Percentiles rank a stretch among this genome's conserved stretches.
Evolutionary conservation across 768 basidiomycete species (phyloP).

Genomic region (Rickenella mellea): DNA sequence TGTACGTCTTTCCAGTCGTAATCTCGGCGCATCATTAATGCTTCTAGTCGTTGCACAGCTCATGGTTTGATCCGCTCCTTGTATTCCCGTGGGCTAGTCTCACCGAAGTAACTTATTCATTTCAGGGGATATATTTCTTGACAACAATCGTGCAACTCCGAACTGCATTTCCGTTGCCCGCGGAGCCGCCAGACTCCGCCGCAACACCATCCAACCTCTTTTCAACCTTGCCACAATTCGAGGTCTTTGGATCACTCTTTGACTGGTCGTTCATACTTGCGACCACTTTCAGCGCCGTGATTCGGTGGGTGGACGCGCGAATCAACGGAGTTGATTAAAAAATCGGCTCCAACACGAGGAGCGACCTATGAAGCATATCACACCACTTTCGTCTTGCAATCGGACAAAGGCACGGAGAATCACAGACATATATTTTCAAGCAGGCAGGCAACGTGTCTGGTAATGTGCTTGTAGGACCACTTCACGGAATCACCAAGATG

Average conservation of each 20-base stretch:
- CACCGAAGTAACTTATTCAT: conserved; percentile 1
- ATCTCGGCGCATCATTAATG: conserved; percentile 67
- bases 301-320: conserved; percentile 48
- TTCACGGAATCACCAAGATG: background rate
- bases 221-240: conserved; percentile 61
- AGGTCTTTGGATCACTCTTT: conserved; percentile 65
- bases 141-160: conserved; percentile 78
- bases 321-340: conserved; percentile 19
- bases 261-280: conserved; percentile 63
- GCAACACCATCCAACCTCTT: conserved; percentile 43
- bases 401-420: background rate
- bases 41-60: conserved; percentile 70
- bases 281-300: conserved; percentile 35
- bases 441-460: too few relatives aligned
- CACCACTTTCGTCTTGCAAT: background rate
- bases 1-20: conserved; percentile 57
- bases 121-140: conserved; percentile 75
- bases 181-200: conserved; percentile 14
- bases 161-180: conserved; percentile 65
- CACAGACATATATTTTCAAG: background rate
- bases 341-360: too few relatives aligned
- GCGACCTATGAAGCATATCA: too few relatives aligned
- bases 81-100: background rate
- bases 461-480: too few relatives aligned
- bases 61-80: conserved; percentile 43